Percentiles rank a stretch among this genome's conserved stretches.
Evolutionary conservation across 805 yeast genomes (phyloP).

Genomic region (Myxozyma sirexii): DNA sequence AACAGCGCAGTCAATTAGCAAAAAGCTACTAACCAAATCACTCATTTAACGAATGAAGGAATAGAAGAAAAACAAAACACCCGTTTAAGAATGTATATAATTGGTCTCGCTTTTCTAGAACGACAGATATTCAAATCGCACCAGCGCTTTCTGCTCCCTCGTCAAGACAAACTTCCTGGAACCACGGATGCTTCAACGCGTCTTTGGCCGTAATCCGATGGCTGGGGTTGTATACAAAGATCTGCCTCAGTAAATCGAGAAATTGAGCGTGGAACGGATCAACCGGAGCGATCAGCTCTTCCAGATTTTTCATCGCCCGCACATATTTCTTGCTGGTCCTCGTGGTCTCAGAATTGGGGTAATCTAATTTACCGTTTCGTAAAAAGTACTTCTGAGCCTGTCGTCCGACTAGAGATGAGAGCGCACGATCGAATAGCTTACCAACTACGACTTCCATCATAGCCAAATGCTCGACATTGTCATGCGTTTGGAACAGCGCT

Average conservation of each 20-base stretch:
- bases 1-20: no score
- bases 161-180: conserved; percentile 40
- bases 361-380: conserved; percentile 36
- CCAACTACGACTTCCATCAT: conserved; percentile 86
- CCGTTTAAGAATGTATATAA: no score
- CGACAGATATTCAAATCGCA: no score
- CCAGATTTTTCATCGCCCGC: conserved; percentile 44
- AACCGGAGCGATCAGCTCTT: conserved; percentile 35
- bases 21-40: no score
- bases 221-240: conserved; percentile 72
- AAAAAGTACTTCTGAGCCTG: conserved; percentile 38
- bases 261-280: conserved; percentile 45
- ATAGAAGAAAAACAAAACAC: no score
- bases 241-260: conserved; percentile 63
- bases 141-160: conserved; percentile 18
- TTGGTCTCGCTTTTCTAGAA: no score
- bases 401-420: conserved; percentile 37
- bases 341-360: conserved; percentile 47
- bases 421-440: conserved; percentile 43
- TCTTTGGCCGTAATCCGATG: conserved; percentile 73
- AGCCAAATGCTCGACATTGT: conserved; percentile 89
- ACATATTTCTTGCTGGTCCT: conserved; percentile 43
- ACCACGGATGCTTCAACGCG: conserved; percentile 83
- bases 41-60: background rate
- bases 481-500: conserved; percentile 92